Percentiles rank a stretch among this genome's conserved stretches.
Conservation (phyloP, 2,329 filamentous ascomycete species). For the Thermomyces lanuginosus region DNA sequence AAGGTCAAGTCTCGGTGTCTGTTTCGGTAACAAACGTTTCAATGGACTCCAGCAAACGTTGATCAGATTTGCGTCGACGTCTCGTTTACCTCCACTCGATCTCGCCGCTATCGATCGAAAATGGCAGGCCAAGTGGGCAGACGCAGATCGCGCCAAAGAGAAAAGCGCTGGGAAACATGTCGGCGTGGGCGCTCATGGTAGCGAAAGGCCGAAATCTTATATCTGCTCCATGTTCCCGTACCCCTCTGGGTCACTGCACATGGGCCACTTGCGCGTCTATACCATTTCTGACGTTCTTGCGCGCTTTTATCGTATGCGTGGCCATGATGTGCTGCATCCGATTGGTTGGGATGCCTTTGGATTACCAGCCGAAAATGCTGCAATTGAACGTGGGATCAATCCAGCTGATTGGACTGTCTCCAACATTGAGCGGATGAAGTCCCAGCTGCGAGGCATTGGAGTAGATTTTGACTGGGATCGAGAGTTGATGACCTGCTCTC, state of each 20-base stretch:
- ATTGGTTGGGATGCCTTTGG: slow-evolving; percentile 95
- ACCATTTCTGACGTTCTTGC: slow-evolving; percentile 77
- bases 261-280: slow-evolving; percentile 78
- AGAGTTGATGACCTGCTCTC: slow-evolving; percentile 70
- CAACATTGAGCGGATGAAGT: slow-evolving; percentile 76
- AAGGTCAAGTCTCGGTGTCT: too few species aligned
- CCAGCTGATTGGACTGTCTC: slow-evolving; percentile 62
- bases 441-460: slow-evolving; percentile 63
- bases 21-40: too few species aligned
- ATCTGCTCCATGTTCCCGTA: slow-evolving; percentile 89
- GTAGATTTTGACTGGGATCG: slow-evolving; percentile 68
- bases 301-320: slow-evolving; percentile 58
- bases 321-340: slow-evolving; percentile 61
- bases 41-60: too few species aligned
- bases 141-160: slow-evolving; percentile 6
- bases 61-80: slow-evolving; percentile 15
- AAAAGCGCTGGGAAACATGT: slow-evolving; percentile 3
- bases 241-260: slow-evolving; percentile 69
- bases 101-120: slow-evolving; percentile 35
- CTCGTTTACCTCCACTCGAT: slow-evolving; percentile 19
- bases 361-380: slow-evolving; percentile 78
- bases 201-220: slow-evolving; percentile 37
- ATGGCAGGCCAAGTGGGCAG: slow-evolving; percentile 38
- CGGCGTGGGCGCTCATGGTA: slow-evolving; percentile 4
- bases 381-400: slow-evolving; percentile 63